Base-by-base conservation (phyloP, 176 grass and related monocot genomes). In the Olyra latifolia region DNA sequence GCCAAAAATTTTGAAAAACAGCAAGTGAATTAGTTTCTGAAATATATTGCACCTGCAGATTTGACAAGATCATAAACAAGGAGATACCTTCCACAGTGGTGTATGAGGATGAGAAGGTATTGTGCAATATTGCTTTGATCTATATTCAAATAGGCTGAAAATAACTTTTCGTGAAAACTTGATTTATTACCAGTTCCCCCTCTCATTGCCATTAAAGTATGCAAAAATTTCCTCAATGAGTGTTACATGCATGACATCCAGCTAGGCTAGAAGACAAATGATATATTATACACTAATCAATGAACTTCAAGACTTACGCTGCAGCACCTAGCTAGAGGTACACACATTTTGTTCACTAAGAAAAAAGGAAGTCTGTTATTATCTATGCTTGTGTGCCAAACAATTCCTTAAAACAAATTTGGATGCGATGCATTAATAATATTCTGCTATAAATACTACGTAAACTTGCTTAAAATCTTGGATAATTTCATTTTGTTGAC, bases 31-130 rank as follows among this genome's bases (percentile, higher is more conserved):
- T 55, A 16, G 7, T 91, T 57, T 83, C 69, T 50, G 41, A 71
- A 13, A 40, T 66, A 55, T 94, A 11, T 78, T 90, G 53, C 50
- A 83, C 30, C 16, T 97, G 60, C 89, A 97, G 94, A 92, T 97
- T 97, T 68, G 94, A 97, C 85, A 94, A 94, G 84, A 94, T 97
- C 72, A 92, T 97, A 20, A 94, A 92, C 28, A 97, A 94, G 75
- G 89, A 97, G 69, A 97, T 94, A 59, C 94, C 94, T 17, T 92
- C 94, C 52, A 92, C 71, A 65, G 89, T 97, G 28, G 94, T 97
- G 61, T 97, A 80, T 69, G 91, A 97, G 83, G 91, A 94, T 16
- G 91, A 97, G 56, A 94, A 94, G 89, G 94, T 97, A 90, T 29
- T 75, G 6, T 71, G 12, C 19, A 24, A 6, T 46, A 25, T 53